Evolutionary conservation across 768 basidiomycete species (phyloP), one percentile per base, ranked within the genome.

Genomic region (Lactifluus echinatus): DNA sequence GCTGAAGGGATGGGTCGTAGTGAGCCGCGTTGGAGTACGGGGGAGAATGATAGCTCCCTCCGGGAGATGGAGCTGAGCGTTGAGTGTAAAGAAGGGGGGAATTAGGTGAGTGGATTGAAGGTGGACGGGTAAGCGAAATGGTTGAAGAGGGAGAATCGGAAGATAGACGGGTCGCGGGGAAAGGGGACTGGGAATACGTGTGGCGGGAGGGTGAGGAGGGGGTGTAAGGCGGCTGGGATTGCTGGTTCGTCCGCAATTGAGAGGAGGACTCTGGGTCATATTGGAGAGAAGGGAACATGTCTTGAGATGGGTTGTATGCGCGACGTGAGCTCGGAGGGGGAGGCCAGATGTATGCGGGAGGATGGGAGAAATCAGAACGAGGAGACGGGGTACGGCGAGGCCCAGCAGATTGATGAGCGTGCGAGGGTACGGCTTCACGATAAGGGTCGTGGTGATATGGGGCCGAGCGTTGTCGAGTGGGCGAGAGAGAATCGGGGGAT

Each of bases 351-450:
- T 58, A 45, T 4, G 24, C 40, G 28, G 28, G 19, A 21, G 56
- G 31, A 23, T 31, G 53, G 17, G 59, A 11, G 1, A 45, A 33
- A n/a, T 50, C 42, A 31, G 67, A 39, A 23, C 45, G 29, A 37
- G 67, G 66, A 11, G 68, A 66, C 4, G 68, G 65, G 0, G 67
- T 66, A 34, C 63, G 65, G 14, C 62, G 53, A 39, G 55, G 36
- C 24, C 56, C 46, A 14, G 52, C 48, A 28, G 61, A 51, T 47
- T 66, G 68, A 14, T 65, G 57, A 26, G 65, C 57, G 37, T 63
- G 49, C 8, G 65, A 60, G 33, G 65, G 59, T 47, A 56, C 53
- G 51, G 63, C 60, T 54, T 50, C 43, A 45, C 43, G 53, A 45
- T 52, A 23, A 23, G 14, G 65, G 53, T 51, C 58, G 56, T 12